A percentile compares a stretch with the other conserved stretches of the same genome.
Conservation (phyloP, 139 green algal species). For the Micractinium conductrix region DNA sequence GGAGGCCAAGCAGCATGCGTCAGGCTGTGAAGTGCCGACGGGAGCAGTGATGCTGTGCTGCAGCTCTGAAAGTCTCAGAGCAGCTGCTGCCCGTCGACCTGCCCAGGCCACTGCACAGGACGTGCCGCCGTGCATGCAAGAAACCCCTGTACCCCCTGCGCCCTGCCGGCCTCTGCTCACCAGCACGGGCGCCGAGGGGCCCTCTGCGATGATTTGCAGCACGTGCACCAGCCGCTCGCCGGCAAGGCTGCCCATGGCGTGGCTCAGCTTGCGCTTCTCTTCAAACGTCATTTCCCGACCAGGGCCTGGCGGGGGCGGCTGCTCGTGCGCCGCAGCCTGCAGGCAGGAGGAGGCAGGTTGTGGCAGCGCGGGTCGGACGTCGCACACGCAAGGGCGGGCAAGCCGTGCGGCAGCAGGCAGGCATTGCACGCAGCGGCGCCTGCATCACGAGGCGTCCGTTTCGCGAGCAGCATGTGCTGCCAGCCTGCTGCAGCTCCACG, state of each 20-base stretch:
- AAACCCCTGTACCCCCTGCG: background rate
- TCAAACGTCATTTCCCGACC: slow-evolving; percentile 69
- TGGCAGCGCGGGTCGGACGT: too few species aligned
- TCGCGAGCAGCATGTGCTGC: too few species aligned
- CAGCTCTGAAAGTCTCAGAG: too few species aligned
- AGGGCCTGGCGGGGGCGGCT: slow-evolving; percentile 17
- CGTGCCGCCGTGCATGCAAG: background rate
- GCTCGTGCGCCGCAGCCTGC: slow-evolving; percentile 20
- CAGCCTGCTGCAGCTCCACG: too few species aligned
- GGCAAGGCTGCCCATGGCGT: slow-evolving; percentile 44
- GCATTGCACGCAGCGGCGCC: too few species aligned
- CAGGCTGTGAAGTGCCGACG: background rate
- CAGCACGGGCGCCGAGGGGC: slow-evolving; percentile 34
- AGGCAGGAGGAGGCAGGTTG: background rate
- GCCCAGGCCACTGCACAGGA: background rate
- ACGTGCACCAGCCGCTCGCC: slow-evolving; percentile 58
- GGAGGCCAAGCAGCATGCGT: background rate
- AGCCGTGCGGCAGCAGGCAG: too few species aligned
- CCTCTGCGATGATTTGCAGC: slow-evolving; percentile 65
- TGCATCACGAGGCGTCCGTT: too few species aligned
- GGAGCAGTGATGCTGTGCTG: too few species aligned
- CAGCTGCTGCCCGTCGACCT: background rate
- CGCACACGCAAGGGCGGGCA: too few species aligned
- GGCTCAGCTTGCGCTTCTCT: slow-evolving; percentile 66
- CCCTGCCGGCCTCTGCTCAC: background rate